These are phyloP conservation scores for Diplodia intermedia DNA, from an alignment of 2,329 filamentous ascomycete species.

Conservation along the genomic window DNA sequence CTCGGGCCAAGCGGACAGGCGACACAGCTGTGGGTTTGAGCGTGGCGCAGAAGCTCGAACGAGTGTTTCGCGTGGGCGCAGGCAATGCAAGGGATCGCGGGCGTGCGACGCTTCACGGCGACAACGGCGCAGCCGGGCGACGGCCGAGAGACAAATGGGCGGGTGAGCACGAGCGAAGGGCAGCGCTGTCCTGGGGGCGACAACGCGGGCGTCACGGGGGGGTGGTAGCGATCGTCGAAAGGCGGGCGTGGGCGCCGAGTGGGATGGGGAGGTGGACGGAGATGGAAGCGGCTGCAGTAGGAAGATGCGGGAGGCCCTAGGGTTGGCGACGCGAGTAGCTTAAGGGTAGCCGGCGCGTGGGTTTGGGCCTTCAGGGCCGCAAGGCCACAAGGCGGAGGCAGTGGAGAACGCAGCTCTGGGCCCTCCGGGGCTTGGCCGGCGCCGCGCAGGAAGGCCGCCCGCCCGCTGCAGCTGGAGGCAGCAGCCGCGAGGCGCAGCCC, in stretches of 20 bases:
- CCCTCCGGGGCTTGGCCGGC: constrained; percentile 17
- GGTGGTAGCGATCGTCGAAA: constrained; percentile 31
- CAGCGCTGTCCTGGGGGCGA: constrained; percentile 8
- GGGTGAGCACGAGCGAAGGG: constrained; percentile 21
- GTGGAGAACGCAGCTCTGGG: constrained; percentile 18
- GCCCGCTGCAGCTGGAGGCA: not conserved
- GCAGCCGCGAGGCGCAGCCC: constrained; percentile 16
- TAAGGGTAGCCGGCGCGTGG: constrained; percentile 25
- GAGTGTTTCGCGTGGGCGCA: constrained; percentile 31
- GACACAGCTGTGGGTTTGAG: constrained; percentile 27
- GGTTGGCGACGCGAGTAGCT: constrained; percentile 26
- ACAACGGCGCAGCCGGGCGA: constrained; percentile 5
- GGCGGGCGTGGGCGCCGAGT: constrained; percentile 15
- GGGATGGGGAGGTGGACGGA: constrained; percentile 26
- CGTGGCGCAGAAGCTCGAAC: constrained; percentile 32
- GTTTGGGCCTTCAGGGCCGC: constrained; percentile 1
- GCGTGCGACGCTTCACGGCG: constrained; percentile 11
- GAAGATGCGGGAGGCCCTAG: constrained; percentile 26
- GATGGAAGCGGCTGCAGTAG: constrained; percentile 25
- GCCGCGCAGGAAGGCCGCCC: not conserved
- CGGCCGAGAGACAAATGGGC: not conserved
- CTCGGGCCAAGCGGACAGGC: constrained; percentile 29
- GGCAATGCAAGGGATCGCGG: constrained; percentile 33
- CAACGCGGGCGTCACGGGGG: constrained; percentile 19
- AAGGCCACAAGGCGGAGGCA: constrained; percentile 1